Conservation (phyloP, 345 rosid species). For the Hypericum perforatum region DNA sequence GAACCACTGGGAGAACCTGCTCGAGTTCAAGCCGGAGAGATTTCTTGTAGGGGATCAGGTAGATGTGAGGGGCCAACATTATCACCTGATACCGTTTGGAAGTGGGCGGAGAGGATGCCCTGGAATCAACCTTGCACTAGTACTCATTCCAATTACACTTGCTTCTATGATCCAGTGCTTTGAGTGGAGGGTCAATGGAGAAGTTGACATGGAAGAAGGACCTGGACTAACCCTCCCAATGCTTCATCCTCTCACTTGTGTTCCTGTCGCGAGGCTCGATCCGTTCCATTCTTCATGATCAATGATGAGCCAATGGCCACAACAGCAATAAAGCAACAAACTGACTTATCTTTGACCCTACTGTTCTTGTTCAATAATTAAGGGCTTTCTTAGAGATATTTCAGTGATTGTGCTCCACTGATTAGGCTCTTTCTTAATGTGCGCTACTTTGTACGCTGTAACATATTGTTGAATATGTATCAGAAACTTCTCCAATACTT, state of each 20-base stretch:
- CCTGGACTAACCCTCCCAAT: constrained; percentile 28
- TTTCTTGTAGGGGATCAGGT: background rate
- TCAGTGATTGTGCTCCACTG: too few relatives aligned
- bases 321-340: too few relatives aligned
- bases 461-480: too few relatives aligned
- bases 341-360: too few relatives aligned
- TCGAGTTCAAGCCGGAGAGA: background rate
- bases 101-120: constrained; percentile 36
- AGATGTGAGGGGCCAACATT: background rate
- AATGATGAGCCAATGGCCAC: too few relatives aligned
- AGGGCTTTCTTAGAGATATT: too few relatives aligned
- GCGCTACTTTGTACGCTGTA: too few relatives aligned
- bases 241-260: constrained; percentile 27
- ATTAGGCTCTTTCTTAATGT: too few relatives aligned
- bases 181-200: constrained; percentile 20
- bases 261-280: constrained; percentile 20
- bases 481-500: too few relatives aligned
- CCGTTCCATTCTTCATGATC: constrained; percentile 12
- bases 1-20: constrained; percentile 19
- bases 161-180: constrained; percentile 34
- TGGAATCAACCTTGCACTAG: constrained; percentile 32
- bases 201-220: constrained; percentile 28
- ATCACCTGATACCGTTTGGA: constrained; percentile 34
- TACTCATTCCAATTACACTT: constrained; percentile 21
- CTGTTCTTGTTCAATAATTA: too few relatives aligned